These are phyloP conservation scores for Yamadazyma diospyri DNA, from an alignment of 1,139 yeast species.

Conservation along the genomic window DNA sequence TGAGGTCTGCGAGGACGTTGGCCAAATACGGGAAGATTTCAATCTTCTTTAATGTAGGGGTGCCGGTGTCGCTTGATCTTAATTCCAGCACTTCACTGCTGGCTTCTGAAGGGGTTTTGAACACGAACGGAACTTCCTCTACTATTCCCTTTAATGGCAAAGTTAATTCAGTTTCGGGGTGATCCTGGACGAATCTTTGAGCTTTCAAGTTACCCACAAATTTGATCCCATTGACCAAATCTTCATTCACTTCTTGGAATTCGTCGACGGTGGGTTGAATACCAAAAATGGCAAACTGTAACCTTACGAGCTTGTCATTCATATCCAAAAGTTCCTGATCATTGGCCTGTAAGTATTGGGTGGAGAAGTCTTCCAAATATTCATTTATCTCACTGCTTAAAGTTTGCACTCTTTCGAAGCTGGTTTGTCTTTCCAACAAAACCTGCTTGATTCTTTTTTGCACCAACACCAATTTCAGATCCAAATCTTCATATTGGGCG, in stretches of 20 bases:
- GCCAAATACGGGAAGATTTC: slow-evolving; percentile 41
- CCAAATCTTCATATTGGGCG: slow-evolving; percentile 28
- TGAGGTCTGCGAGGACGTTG: slow-evolving; percentile 27
- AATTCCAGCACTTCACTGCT: slow-evolving; percentile 46
- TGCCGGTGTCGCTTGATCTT: slow-evolving; percentile 33
- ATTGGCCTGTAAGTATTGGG: slow-evolving; percentile 55
- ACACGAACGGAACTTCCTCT: slow-evolving; percentile 44
- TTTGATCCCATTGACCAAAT: slow-evolving; percentile 64
- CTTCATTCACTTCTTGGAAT: slow-evolving; percentile 49
- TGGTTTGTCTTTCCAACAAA: slow-evolving; percentile 77
- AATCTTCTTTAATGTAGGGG: slow-evolving; percentile 32
- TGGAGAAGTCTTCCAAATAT: slow-evolving; percentile 56
- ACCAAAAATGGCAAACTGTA: slow-evolving; percentile 80
- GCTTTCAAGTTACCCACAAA: slow-evolving; percentile 66
- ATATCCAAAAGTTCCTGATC: slow-evolving; percentile 55
- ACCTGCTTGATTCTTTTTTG: slow-evolving; percentile 75
- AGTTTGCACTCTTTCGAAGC: slow-evolving; percentile 59
- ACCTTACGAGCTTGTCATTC: slow-evolving; percentile 69
- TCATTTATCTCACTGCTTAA: slow-evolving; percentile 41
- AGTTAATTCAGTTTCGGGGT: slow-evolving; percentile 20
- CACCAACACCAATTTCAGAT: slow-evolving; percentile 33
- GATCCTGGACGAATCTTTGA: slow-evolving; percentile 23
- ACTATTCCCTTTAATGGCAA: slow-evolving; percentile 38
- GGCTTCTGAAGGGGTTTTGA: slow-evolving; percentile 50
- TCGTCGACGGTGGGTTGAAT: slow-evolving; percentile 49